Evolutionary conservation across 2,329 filamentous ascomycete species (phyloP), one percentile per base, ranked within the genome.

Genomic region (Botryosphaeria dothidea): DNA sequence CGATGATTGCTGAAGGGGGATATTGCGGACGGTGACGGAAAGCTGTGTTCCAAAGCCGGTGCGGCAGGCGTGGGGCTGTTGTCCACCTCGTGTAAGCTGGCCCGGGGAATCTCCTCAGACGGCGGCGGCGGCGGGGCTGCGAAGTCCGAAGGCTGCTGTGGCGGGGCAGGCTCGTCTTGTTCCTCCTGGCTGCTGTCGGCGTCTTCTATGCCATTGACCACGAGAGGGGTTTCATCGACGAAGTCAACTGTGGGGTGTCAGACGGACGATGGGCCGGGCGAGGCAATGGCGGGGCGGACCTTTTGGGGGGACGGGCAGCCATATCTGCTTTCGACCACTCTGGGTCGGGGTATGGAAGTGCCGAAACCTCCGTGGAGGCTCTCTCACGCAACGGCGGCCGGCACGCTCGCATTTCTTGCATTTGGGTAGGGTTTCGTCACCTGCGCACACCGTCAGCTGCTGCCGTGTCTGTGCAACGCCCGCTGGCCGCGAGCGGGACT

Each of bases 261-360:
- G 75, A 74, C 66, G 57, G 17, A 4, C 29, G 19, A 29, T 9
- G 41, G 46, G 34, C 15, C n/a, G 27, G 23, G 13, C 21, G 29
- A 29, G 25, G n/a, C 11, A 17, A 11, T 25, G 3, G n/a, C n/a
- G n/a, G n/a, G n/a, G n/a, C n/a, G n/a, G 58, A 77, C 75, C 72
- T 68, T 70, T 68, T 41, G 74, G 74, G 64, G 75, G 75, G 34
- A 76, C 68, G 5, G 73, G 71, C 3, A 77, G 73, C 75, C 75
- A 77, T 41, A 70, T 72, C 65, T 77, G 75, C 15, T 64, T 66
- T 19, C 71, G 68, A 62, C 72, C 73, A 64, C 75, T 74, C 2
- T 69, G 68, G 43, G 72, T 69, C 56, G 75, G 74, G 17, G 75
- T 72, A 1, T 75, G 75, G 3, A 74, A 76, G 46, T 74, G 71